phyloP scores from a whole-genome alignment of 257 asterid genomes.

The Penstemon eatonii region DNA sequence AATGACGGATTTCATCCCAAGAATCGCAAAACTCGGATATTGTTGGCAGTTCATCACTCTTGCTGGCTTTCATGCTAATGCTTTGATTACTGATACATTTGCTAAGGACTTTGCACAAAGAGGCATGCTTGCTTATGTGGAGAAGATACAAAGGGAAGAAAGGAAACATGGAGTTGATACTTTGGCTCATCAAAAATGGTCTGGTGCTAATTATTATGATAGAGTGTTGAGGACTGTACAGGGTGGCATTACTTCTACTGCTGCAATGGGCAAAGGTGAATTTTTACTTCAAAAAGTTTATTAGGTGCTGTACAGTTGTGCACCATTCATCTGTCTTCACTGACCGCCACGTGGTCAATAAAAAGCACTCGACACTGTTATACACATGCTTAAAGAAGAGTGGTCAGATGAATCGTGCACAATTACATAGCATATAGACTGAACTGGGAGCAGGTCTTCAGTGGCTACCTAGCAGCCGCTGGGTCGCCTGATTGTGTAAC shows the following conservation, averaged over 20 bases:
- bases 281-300: background rate
- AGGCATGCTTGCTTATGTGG: constrained; percentile 93
- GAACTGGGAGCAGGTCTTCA: no score
- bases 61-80: constrained; percentile 91
- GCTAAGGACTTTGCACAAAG: constrained; percentile 75
- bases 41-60: constrained; percentile 97
- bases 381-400: no score
- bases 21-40: constrained; percentile 76
- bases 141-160: constrained; percentile 92
- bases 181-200: constrained; percentile 97
- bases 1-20: constrained; percentile 87
- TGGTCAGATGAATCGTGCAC: no score
- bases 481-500: no score
- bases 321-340: no score
- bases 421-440: no score
- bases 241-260: constrained; percentile 95
- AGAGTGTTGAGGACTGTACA: constrained; percentile 90
- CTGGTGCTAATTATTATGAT: constrained; percentile 95
- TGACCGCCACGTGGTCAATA: no score
- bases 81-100: constrained; percentile 76
- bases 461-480: no score
- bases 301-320: no score
- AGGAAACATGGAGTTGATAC: constrained; percentile 92
- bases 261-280: constrained; percentile 96
- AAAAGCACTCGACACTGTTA: no score